These are phyloP conservation scores for Tetragonia tetragonoides DNA, from an alignment of 148 eudicot genomes.

Conservation along the genomic window DNA sequence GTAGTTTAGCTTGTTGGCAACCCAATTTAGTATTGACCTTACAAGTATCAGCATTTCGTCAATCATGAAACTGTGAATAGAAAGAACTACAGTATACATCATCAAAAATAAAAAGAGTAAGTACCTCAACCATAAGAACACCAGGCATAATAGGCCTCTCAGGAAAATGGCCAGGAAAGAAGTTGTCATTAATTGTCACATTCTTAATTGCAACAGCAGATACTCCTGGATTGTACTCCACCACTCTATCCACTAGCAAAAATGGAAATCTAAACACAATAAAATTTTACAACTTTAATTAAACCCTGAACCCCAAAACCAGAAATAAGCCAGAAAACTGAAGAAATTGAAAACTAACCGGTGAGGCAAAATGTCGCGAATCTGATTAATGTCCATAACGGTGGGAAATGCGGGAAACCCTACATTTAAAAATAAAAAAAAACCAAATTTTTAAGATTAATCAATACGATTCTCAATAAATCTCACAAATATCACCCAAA, in stretches of 20 bases:
- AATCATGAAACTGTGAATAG: not conserved
- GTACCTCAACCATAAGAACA: constrained; percentile 98
- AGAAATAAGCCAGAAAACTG: not conserved
- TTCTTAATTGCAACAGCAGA: constrained; percentile 95
- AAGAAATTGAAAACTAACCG: constrained; percentile 43
- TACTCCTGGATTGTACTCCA: constrained; percentile 80
- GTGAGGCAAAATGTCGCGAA: constrained; percentile 90
- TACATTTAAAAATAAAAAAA: constrained; percentile 17
- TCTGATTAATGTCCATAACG: constrained; percentile 88
- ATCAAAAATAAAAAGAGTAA: not conserved
- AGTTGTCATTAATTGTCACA: constrained; percentile 94
- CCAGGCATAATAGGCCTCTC: constrained; percentile 99
- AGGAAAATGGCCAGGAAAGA: constrained; percentile 97
- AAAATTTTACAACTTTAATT: too few species aligned
- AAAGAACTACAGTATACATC: not conserved
- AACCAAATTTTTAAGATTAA: not conserved
- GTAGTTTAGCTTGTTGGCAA: too few species aligned
- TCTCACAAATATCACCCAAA: not conserved
- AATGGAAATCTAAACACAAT: constrained; percentile 82
- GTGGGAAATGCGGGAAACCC: constrained; percentile 81
- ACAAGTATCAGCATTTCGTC: not conserved
- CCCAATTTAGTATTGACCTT: too few species aligned
- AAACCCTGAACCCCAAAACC: constrained; percentile 10
- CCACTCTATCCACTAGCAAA: constrained; percentile 95
- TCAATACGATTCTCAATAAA: not conserved